Evolutionary conservation across 2,329 filamentous ascomycete species (phyloP), one percentile per base, ranked within the genome.

Genomic region (Chaetomiaceae sp.): DNA sequence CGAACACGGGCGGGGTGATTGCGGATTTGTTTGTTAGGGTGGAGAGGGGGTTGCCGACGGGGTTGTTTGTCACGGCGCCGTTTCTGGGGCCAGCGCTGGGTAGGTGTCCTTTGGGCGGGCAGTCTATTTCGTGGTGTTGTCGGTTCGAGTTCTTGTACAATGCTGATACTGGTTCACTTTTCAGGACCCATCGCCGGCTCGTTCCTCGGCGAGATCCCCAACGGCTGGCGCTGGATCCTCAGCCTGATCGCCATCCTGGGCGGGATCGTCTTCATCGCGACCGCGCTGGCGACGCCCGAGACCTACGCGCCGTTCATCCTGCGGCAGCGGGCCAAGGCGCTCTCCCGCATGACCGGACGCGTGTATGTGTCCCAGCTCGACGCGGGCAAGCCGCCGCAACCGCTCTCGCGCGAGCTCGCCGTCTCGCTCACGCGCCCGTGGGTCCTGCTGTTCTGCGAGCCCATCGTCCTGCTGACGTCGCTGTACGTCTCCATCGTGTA

Each of bases 161-260:
- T 6, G 8, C 11, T 36, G 6, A 20, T 12, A 32, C 11, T 17
- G 8, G 22, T 24, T 24, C 9, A 9, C n/a, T n/a, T 7, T 37
- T 12, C n/a, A n/a, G 24, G 69, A 10, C 9, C 9, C 17, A 20
- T 12, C 20, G 33, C 15, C 17, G 33, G 17, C 14, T 6, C 33
- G 19, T 35, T 35, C 19, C 20, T 30, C 14, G 27, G 27, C 14
- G 27, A 30, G 27, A 12, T 72, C 2, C 74, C n/a, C n/a, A n/a
- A 72, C 11, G 82, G 81, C 14, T 86, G 84, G 84, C 69, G 80
- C 56, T 86, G 83, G 84, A 76, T 86, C 15, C 73, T 81, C 64
- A 81, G 81, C 2, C 65, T 86, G 10, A 73, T 84, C 65, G 75
- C 78, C 38, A 75, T 77, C 49, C 82, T 86, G 60, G 80, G 77